Evolutionary conservation across 2,329 filamentous ascomycete species (phyloP).

Genomic region (Colletotrichum ledebouriae): DNA sequence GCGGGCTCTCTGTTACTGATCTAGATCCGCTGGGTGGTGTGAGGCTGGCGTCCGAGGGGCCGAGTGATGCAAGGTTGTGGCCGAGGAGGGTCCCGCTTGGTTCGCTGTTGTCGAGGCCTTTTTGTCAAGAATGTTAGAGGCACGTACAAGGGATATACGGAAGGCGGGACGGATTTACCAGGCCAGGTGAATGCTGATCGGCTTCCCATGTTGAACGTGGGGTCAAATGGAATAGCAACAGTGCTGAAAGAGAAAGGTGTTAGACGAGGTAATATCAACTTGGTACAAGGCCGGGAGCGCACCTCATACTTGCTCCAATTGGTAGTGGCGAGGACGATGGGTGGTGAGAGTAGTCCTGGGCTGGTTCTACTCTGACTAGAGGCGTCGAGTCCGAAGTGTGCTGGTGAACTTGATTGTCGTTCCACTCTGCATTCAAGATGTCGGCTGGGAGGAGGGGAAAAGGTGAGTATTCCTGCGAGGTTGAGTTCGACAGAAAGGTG

Average conservation of each 20-base stretch:
- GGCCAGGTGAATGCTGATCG: conserved; percentile 66
- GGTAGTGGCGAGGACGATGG: conserved; percentile 41
- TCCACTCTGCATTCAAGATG: conserved; percentile 51
- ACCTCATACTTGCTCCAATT: conserved; percentile 55
- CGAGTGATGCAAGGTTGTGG: conserved; percentile 62
- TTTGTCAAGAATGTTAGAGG: conserved; percentile 26
- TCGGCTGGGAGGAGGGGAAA: conserved; percentile 48
- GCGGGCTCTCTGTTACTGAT: conserved; percentile 71
- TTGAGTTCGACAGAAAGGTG: conserved; percentile 45
- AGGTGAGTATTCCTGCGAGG: conserved; percentile 46
- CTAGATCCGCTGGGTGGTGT: conserved; percentile 64
- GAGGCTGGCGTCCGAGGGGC: conserved; percentile 64
- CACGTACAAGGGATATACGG: neutral
- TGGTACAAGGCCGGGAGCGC: conserved; percentile 42
- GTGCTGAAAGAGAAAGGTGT: conserved; percentile 51
- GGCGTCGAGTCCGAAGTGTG: conserved; percentile 45
- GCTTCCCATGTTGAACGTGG: conserved; percentile 64
- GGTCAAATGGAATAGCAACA: conserved; percentile 66
- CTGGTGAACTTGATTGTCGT: conserved; percentile 44
- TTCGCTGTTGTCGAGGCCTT: conserved; percentile 50
- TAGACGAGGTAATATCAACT: conserved; percentile 36
- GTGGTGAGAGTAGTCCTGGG: conserved; percentile 47
- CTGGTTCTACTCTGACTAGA: conserved; percentile 51
- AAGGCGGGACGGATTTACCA: conserved; percentile 51
- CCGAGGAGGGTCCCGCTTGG: conserved; percentile 52